These are phyloP conservation scores for Trichocladium antarcticum DNA, from an alignment of 495 filamentous ascomycete species.

Conservation along the genomic window DNA sequence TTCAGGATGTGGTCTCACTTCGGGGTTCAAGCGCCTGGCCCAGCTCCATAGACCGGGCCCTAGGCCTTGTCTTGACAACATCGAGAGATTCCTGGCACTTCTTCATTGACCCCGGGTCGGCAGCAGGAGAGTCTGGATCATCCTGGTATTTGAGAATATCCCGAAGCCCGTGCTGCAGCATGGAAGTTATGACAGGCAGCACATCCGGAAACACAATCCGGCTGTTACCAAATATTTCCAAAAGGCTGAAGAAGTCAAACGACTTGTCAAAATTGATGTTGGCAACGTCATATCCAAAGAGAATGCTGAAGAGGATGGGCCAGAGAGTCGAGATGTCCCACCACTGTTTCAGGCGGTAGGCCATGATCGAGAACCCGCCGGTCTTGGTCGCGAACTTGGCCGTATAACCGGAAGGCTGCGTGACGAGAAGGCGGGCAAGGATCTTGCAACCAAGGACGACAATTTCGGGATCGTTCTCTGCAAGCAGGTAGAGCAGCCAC, in stretches of 20 bases:
- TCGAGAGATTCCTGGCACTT: slow-evolving; percentile 12
- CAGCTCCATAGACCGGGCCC: slow-evolving; percentile 39
- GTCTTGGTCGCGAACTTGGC: slow-evolving; percentile 75
- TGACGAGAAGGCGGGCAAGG: slow-evolving; percentile 70
- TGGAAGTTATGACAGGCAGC: slow-evolving; percentile 67
- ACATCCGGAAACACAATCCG: slow-evolving; percentile 67
- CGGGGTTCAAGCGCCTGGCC: slow-evolving; percentile 40
- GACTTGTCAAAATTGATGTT: slow-evolving; percentile 59
- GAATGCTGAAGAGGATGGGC: slow-evolving; percentile 79
- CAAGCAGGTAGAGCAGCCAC: slow-evolving; percentile 92
- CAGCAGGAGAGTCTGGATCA: slow-evolving; percentile 44
- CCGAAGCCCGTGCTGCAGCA: slow-evolving; percentile 74
- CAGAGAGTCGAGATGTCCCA: slow-evolving; percentile 80
- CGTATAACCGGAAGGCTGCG: slow-evolving; percentile 67
- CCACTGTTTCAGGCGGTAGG: slow-evolving; percentile 68
- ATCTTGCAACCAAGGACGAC: slow-evolving; percentile 76
- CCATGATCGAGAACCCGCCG: slow-evolving; percentile 77
- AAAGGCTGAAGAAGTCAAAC: slow-evolving; percentile 60
- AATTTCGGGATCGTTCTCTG: slow-evolving; percentile 73
- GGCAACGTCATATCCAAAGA: slow-evolving; percentile 74
- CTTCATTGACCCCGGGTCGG: slow-evolving; percentile 14
- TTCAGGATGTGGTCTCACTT: slow-evolving; percentile 27
- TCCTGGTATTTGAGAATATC: slow-evolving; percentile 52
- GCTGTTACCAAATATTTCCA: slow-evolving; percentile 57
- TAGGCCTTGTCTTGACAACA: slow-evolving; percentile 24